Evolutionary conservation across 805 yeast genomes (phyloP).

Genomic region (Candida golubevii): DNA sequence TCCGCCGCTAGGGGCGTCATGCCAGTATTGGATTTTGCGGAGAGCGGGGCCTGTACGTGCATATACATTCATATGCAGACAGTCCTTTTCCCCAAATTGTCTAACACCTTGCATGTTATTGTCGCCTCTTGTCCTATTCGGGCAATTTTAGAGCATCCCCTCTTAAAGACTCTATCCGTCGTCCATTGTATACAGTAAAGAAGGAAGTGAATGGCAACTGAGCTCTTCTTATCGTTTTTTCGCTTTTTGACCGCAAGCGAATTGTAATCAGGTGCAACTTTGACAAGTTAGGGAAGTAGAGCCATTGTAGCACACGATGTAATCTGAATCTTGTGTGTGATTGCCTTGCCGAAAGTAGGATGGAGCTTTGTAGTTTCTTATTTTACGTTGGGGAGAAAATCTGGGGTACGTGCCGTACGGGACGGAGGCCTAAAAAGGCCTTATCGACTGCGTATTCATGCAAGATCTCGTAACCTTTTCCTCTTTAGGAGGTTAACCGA

Average conservation of each 20-base stretch:
- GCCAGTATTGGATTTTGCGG: conserved; percentile 3
- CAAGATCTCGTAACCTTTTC: conserved; percentile 3
- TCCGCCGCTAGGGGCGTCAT: not conserved
- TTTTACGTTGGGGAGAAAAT: not conserved
- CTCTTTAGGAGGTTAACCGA: conserved; percentile 5
- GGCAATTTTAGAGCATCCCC: conserved; percentile 3
- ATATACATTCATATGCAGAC: not conserved
- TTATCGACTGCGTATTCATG: not conserved
- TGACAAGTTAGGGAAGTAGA: no score
- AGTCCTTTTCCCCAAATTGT: not conserved
- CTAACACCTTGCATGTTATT: not conserved
- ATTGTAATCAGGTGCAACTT: no score
- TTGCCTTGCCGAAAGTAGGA: no score
- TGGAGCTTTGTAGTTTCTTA: no score
- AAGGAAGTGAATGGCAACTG: no score
- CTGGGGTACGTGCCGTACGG: conserved; percentile 2
- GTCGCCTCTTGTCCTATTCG: conserved; percentile 3
- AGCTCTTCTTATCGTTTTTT: no score
- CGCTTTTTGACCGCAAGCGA: no score
- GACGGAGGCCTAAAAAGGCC: not conserved
- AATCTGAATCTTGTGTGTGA: no score
- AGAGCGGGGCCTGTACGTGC: conserved; percentile 1
- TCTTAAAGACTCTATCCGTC: not conserved
- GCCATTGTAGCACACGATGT: no score
- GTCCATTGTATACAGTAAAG: no score